Base-by-base conservation (phyloP, 1,284 basidiomycete genomes). In the Tetrapyrgos nigripes region DNA sequence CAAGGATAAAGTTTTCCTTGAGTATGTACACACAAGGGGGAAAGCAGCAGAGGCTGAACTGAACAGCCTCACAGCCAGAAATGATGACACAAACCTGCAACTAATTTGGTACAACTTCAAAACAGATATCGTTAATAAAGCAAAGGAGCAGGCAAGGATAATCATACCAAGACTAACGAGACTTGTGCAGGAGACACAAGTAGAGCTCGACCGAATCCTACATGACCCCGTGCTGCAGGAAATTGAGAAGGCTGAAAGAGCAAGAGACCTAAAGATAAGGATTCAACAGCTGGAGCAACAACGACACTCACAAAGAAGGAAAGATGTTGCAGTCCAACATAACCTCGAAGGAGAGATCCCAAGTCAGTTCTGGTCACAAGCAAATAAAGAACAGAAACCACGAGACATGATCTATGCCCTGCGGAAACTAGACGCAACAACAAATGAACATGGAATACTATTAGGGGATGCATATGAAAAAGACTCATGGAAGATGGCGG, bases 281-380 rank as follows among this genome's bases (percentile, higher is more conserved):
- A 24, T 64, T 1, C 8, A 23, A 19, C 11, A 40, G 23, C 26
- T 62, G n/a, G 51, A 57, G 55, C 55, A 57, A 47, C 49, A 62
- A 46, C 19, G 35, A 37, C 56, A 59, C 27, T 27, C 43, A 8
- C 19, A 37, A 26, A 21, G 55, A 19, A 37, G 61, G 60, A 43
- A 28, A 23, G 43, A 59, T 21, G 54, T 50, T 4, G 49, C 52
- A 40, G 58, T 50, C 14, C 28, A 48, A 27, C 64, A 55, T 40
- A 17, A 53, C 0, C 6, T 64, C 0, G 57, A 70, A 50, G 70
- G 70, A 0, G 72, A 74, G 59, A 59, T 53, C 0, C 64, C 67
- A 1, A 62, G 62, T 5, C 68, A 67, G 49, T 68, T 68, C 57
- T 73, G 71, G 70, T 62, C 64, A 0, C n/a, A 27, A 1, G 43